Base-by-base conservation (phyloP, 345 rosid genomes). In the Hibiscus trionum region DNA sequence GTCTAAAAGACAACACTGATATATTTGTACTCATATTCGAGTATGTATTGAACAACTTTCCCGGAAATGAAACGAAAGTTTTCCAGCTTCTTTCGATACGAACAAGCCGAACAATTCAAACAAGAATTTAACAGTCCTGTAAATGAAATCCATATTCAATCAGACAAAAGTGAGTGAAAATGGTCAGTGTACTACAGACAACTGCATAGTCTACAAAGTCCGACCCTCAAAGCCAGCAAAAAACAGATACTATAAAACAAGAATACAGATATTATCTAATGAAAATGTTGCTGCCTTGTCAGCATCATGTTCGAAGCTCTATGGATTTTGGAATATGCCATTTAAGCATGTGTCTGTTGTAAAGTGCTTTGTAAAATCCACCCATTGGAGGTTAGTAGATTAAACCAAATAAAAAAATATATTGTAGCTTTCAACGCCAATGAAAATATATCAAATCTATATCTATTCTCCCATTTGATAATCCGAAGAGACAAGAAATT, bases 301-400 rank as follows among this genome's bases (percentile, higher is more conserved):
- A 62, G 12, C 27, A 39, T 15, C 12, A 42, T 10, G 68, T 39
- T 2, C 17, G 42, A 39, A 17, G 68, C 56, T 66, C 24, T 5
- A 50, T 68, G 26, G 59, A 50, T 50, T 68, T 29, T 68, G 26
- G 71, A 50, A 68, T 68, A 68, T 68, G 44, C 71, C 71, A 49
- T 49, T 61, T 15, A 14, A 49, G 12, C 71, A 26, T 66, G 37
- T 21, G 17, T 44, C 10, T 65, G 69, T 12, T 65, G 69, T 42
- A 11, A 21, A 0, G 55, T 4, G 19, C 70, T 24, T 66, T 46
- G 70, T 24, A 24, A 44, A 66, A 46, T 24, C 70, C 70, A 46
- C 56, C 56, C 69, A 65, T 42, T 42, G 52, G 69, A 19, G 49
- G 31, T 65, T 65, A 15, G 21, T 39, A 5, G 2, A 64, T 39